A percentile compares a stretch with the other conserved stretches of the same genome.
Evolutionary conservation across 2,329 filamentous ascomycete genomes (phyloP).

Genomic region (Coniochaeta ligniaria): DNA sequence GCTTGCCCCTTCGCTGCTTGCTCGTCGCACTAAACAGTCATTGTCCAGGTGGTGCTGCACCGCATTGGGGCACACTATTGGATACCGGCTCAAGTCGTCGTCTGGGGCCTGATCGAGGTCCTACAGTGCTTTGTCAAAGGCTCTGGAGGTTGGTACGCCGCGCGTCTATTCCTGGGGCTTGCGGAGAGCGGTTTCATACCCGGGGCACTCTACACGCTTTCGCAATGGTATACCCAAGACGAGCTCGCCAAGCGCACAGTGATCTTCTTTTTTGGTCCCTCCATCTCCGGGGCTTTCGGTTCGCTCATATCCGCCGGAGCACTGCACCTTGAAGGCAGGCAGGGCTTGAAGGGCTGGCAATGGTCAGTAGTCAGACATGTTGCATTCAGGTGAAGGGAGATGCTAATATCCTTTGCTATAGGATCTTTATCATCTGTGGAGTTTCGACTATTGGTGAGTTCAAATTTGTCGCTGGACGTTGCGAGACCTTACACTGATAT

Average conservation of each 20-base stretch:
- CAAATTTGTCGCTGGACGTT: not conserved
- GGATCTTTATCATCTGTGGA: constrained; percentile 15
- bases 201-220: constrained; percentile 12
- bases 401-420: constrained; percentile 3
- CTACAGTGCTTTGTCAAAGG: constrained; percentile 10
- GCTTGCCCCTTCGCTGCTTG: not conserved
- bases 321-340: constrained; percentile 7
- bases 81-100: constrained; percentile 12
- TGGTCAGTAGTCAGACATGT: constrained; percentile 1
- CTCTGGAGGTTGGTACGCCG: constrained; percentile 10
- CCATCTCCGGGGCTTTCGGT: constrained; percentile 12
- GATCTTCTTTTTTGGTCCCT: constrained; percentile 4
- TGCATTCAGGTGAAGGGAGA: not conserved
- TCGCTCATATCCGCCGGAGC: constrained; percentile 14
- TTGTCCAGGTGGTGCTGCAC: constrained; percentile 7
- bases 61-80: constrained; percentile 13
- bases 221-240: constrained; percentile 10
- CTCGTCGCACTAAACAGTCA: not conserved
- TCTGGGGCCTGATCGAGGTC: constrained; percentile 12
- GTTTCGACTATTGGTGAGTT: constrained; percentile 11
- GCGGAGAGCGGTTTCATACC: constrained; percentile 14
- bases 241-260: constrained; percentile 13
- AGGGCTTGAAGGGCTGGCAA: constrained; percentile 1
- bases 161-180: constrained; percentile 11
- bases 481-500: not conserved